Percentiles rank a stretch among this genome's conserved stretches.
Conservation (phyloP, 2,329 filamentous ascomycete species). For the Penicillium verrucosum region DNA sequence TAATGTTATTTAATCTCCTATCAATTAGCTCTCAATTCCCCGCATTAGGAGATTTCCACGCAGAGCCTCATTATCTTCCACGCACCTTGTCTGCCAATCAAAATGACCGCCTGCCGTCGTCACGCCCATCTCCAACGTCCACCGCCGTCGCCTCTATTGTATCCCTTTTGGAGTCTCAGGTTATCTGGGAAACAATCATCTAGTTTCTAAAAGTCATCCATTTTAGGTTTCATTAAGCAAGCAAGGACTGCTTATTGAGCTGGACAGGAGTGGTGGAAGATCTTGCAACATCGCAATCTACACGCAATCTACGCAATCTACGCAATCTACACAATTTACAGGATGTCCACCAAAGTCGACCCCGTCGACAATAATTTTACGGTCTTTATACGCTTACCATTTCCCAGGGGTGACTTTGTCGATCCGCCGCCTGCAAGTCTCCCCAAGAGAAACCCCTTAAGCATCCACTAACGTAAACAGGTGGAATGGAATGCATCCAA, state of each 20-base stretch:
- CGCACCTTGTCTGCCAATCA: conserved; percentile 10
- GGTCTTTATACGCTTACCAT: conserved; percentile 85
- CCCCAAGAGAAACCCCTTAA: conserved; percentile 1
- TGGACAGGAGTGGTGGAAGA: neutral
- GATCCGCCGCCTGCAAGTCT: conserved; percentile 76
- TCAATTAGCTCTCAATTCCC: neutral
- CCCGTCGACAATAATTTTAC: conserved; percentile 49
- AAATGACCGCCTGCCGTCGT: neutral
- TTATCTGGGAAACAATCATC: neutral
- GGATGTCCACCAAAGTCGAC: conserved; percentile 11
- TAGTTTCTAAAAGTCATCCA: neutral
- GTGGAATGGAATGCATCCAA: conserved; percentile 85
- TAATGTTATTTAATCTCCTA: too few species aligned
- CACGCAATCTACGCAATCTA: neutral
- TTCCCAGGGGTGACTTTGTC: conserved; percentile 79
- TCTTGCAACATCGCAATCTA: conserved; percentile 1
- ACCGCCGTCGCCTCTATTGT: conserved; percentile 3
- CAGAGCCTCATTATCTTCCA: neutral
- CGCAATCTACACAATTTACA: conserved; percentile 4
- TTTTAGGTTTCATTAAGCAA: neutral
- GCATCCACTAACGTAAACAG: conserved; percentile 46
- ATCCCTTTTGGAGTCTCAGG: neutral
- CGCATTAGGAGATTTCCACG: neutral
- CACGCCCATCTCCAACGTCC: conserved; percentile 6
- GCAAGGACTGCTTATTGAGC: neutral